Conservation (phyloP, 495 filamentous ascomycete genomes). For the Pseudotulostoma volvatum region DNA sequence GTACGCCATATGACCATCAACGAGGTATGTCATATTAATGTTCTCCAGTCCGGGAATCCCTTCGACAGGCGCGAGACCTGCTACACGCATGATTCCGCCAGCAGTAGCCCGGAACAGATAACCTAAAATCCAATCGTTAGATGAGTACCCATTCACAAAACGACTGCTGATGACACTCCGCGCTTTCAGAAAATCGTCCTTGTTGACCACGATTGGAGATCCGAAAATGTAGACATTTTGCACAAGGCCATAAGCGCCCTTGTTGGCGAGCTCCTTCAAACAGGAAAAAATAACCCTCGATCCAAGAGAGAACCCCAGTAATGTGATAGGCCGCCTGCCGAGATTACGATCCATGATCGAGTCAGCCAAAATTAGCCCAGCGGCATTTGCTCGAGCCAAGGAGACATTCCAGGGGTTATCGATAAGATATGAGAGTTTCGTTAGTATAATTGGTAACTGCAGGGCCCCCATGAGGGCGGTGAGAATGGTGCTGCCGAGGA, state of each 20-base stretch:
- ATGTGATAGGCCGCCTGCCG: conserved; percentile 76
- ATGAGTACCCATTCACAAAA: conserved; percentile 89
- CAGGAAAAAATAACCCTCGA: conserved; percentile 87
- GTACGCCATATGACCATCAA: conserved; percentile 95
- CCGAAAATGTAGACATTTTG: conserved; percentile 96
- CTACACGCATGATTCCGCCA: conserved; percentile 80
- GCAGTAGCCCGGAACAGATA: conserved; percentile 92
- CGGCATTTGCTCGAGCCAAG: conserved; percentile 68
- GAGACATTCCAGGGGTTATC: conserved; percentile 98
- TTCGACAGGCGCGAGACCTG: conserved; percentile 72
- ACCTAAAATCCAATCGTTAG: conserved; percentile 93
- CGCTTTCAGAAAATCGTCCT: conserved; percentile 74
- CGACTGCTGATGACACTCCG: conserved; percentile 71
- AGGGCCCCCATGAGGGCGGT: conserved; percentile 81
- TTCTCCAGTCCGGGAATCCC: conserved; percentile 74
- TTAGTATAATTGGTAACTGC: conserved; percentile 81
- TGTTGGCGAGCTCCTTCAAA: conserved; percentile 68
- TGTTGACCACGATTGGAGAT: conserved; percentile 77
- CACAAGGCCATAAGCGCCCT: conserved; percentile 77
- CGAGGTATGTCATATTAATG: conserved; percentile 68
- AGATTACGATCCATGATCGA: conserved; percentile 85
- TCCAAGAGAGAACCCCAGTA: conserved; percentile 94
- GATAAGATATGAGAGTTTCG: conserved; percentile 90
- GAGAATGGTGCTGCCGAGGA: conserved; percentile 79
- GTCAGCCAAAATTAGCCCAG: conserved; percentile 89